phyloP scores from a whole-genome alignment of 352 stramenopile species.

The Blastocystis sp. region DNA sequence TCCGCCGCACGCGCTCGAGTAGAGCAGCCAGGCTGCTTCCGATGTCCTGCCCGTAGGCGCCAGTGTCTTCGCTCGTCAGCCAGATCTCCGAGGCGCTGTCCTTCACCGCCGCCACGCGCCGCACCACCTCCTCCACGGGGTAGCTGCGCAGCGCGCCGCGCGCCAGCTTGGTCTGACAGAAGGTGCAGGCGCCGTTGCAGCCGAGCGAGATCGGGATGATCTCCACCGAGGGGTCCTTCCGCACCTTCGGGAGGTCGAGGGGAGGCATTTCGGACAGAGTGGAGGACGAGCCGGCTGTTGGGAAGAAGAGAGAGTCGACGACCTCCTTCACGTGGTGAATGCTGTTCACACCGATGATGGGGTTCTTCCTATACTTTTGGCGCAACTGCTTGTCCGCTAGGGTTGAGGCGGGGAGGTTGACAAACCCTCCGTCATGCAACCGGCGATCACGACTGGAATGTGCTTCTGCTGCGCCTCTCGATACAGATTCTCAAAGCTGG shows the following conservation, averaged over 20 bases:
- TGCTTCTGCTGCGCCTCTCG: conserved; percentile 78
- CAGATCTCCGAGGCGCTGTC: conserved; percentile 86
- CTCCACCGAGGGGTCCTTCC: conserved; percentile 85
- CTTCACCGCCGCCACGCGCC: conserved; percentile 73
- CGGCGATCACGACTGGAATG: conserved; percentile 83
- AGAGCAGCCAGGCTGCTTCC: conserved; percentile 79
- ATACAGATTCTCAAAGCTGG: conserved; percentile 84
- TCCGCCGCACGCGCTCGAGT: conserved; percentile 74
- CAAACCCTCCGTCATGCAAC: conserved; percentile 81
- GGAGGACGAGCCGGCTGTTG: conserved; percentile 60
- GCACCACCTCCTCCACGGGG: conserved; percentile 79
- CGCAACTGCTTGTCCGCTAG: conserved; percentile 29
- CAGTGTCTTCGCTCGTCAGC: conserved; percentile 86
- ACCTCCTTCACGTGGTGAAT: conserved; percentile 27
- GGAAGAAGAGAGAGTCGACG: conserved; percentile 17
- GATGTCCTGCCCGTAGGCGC: conserved; percentile 85
- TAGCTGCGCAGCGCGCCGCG: conserved; percentile 85
- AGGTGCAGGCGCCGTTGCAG: conserved; percentile 86
- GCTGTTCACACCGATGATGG: conserved; percentile 1
- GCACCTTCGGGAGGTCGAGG: conserved; percentile 85
- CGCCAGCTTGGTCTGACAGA: conserved; percentile 87
- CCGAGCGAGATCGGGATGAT: conserved; percentile 86
- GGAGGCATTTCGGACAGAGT: conserved; percentile 81
- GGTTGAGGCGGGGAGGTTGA: neutral
- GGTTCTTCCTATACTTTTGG: neutral